These are phyloP conservation scores for Suillus variegatus DNA, from an alignment of 768 basidiomycete genomes.

Conservation along the genomic window DNA sequence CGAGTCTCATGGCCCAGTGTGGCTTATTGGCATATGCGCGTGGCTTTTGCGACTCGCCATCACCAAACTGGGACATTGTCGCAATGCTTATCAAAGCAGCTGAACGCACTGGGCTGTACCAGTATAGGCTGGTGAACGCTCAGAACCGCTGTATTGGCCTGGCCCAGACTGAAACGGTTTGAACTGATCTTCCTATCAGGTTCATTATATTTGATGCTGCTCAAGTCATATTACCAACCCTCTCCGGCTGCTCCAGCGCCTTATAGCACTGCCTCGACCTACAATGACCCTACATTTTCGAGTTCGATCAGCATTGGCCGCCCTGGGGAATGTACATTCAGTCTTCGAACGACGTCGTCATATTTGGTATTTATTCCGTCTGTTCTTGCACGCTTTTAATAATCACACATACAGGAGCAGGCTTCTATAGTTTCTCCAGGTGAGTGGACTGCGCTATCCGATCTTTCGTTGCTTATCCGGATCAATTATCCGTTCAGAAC, in stretches of 20 bases:
- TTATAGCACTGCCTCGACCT: conserved; percentile 35
- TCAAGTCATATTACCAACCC: conserved; percentile 53
- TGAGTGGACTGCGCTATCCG: conserved; percentile 13
- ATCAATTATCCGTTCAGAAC: conserved; percentile 28
- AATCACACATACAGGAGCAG: conserved; percentile 36
- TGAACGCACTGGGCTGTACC: conserved; percentile 49
- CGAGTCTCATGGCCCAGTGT: conserved; percentile 75
- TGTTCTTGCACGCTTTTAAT: conserved; percentile 7
- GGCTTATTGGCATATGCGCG: conserved; percentile 72
- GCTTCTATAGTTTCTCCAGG: conserved; percentile 56
- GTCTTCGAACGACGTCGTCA: conserved; percentile 41
- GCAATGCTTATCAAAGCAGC: conserved; percentile 23
- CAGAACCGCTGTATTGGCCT: conserved; percentile 51
- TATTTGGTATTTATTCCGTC: conserved; percentile 38
- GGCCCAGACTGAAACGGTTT: conserved; percentile 54
- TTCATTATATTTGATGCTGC: neutral
- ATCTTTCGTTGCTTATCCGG: conserved; percentile 4
- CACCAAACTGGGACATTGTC: neutral
- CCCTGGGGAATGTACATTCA: conserved; percentile 46
- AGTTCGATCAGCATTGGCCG: conserved; percentile 27
- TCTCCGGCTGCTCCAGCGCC: conserved; percentile 44
- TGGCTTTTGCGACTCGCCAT: neutral
- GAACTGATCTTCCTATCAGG: conserved; percentile 9
- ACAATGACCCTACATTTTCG: conserved; percentile 41
- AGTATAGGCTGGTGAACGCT: conserved; percentile 47